These are phyloP conservation scores for Byssochlamys sp. DNA, from an alignment of 2,329 filamentous ascomycete species.

Conservation along the genomic window DNA sequence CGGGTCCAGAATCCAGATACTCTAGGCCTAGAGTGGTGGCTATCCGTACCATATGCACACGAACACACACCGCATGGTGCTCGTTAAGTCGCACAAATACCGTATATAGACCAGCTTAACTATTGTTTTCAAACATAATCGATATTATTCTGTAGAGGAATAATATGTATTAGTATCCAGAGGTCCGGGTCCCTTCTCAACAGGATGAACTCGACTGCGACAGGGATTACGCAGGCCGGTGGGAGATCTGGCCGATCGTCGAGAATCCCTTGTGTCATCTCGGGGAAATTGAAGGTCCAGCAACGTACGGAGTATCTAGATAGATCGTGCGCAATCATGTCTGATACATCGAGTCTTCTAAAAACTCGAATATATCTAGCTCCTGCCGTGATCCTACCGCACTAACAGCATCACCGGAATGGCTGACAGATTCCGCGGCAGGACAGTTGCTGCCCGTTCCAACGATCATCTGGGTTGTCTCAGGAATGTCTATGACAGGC, in stretches of 20 bases:
- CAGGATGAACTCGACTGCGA: not conserved
- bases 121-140: not conserved
- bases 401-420: not conserved
- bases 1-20: not conserved
- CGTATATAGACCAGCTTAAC: not conserved
- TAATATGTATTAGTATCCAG: not conserved
- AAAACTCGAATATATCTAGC: not conserved
- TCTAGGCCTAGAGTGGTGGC: not conserved
- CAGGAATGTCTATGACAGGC: not conserved
- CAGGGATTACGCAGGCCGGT: not conserved
- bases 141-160: not conserved
- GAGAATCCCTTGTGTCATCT: not conserved
- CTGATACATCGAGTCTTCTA: not conserved
- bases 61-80: not conserved
- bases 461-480: not conserved
- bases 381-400: not conserved
- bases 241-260: not conserved
- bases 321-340: not conserved
- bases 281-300: not conserved
- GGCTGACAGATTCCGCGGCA: not conserved
- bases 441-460: not conserved
- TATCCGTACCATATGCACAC: not conserved
- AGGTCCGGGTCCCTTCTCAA: not conserved
- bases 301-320: not conserved
- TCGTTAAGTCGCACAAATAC: not conserved